These are phyloP conservation scores for Apiospora rasikravindrae DNA, from an alignment of 2,329 filamentous ascomycete species.

Conservation along the genomic window DNA sequence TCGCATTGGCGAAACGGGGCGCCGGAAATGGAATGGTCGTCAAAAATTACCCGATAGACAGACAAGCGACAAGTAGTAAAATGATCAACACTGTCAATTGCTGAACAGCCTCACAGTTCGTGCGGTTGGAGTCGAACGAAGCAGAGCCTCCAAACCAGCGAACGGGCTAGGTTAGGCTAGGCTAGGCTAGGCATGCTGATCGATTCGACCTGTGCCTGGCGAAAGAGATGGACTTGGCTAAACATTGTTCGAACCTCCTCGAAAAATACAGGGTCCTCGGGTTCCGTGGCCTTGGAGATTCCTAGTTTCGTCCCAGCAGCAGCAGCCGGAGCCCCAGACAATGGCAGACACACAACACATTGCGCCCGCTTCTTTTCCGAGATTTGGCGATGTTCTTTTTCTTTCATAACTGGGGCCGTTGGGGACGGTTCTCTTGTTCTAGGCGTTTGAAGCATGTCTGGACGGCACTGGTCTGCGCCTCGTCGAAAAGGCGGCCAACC, in stretches of 20 bases:
- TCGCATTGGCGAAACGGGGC: neutral
- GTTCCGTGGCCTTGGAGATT: neutral
- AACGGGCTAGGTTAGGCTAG: neutral
- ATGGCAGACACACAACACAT: neutral
- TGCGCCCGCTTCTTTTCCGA: neutral
- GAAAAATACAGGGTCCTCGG: neutral
- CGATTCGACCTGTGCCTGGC: neutral
- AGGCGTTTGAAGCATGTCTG: conserved; percentile 9
- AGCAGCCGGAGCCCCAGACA: neutral
- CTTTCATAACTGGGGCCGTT: neutral
- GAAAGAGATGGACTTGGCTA: neutral
- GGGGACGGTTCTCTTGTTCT: conserved; percentile 10
- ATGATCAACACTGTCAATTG: neutral
- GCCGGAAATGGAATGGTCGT: conserved; percentile 1
- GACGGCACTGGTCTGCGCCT: neutral
- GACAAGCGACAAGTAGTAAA: neutral
- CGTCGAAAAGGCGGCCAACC: neutral
- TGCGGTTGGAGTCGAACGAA: neutral
- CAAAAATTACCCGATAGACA: neutral
- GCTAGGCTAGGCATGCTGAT: neutral
- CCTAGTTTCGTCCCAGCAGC: conserved; percentile 12
- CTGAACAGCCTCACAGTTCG: neutral
- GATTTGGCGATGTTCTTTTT: neutral
- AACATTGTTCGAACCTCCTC: neutral
- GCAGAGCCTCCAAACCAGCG: neutral